Evolutionary conservation across 1,284 basidiomycete species (phyloP), one percentile per base, ranked within the genome.

Genomic region (Coniferiporia weirii): DNA sequence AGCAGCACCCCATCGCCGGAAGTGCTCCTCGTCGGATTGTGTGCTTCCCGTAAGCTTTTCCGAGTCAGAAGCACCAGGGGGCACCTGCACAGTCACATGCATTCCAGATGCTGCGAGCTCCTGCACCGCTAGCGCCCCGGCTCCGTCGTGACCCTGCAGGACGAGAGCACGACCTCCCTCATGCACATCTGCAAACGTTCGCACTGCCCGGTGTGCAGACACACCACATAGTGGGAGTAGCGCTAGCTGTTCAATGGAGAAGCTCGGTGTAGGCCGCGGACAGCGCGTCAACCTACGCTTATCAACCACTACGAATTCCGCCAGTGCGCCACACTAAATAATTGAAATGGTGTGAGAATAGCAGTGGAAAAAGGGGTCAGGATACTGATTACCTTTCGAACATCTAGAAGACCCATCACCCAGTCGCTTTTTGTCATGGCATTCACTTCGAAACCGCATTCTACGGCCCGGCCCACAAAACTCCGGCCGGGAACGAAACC

Each of bases 261-360:
- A 65, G 3, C 63, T 50, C 2, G 69, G 66, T 1, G 57, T 63
- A 38, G 64, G 86, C 64, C 83, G 79, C 0, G 90, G 87, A 12
- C 86, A 80, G 8, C 86, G 81, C 63, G 86, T 82, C 1, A 93
- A 71, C n/a, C 88, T 81, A 65, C 87, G 85, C 36, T 89, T 82
- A 68, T 95, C 91, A 13, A 88, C 80, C 20, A 90, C 75, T 52
- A 95, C 79, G 73, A 92, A 95, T 72, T 95, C 90, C 20, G 89
- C 79, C 15, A 95, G 78, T 4, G 88, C 89, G 52, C 92, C 92
- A 64, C 83, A 86, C 90, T 93, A 40, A 10, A 59, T 49, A 56
- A 40, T 40, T 40, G 38, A 17, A 12, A 35, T 27, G 27, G 5
- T 27, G 49, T 44, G 54, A 53, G 46, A 59, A 38, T 56, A 50